Conservation (phyloP, 768 basidiomycete genomes). For the Coprinopsis cinerea region DNA sequence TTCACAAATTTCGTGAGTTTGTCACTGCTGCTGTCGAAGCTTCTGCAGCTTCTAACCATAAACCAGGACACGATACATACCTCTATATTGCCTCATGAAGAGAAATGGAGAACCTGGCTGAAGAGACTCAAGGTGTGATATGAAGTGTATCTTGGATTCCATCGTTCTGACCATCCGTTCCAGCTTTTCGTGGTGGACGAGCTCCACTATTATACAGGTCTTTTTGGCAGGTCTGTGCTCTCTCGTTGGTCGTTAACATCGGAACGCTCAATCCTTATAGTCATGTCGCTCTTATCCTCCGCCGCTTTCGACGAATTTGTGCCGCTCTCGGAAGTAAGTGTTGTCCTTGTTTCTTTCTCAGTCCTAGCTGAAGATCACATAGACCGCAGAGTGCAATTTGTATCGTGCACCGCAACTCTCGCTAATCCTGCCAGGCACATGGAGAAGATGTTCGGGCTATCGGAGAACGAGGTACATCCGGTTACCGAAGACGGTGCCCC, state of each 20-base stretch:
- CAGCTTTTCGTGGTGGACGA: slow-evolving; percentile 79
- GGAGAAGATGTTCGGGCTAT: slow-evolving; percentile 67
- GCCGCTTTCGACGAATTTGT: slow-evolving; percentile 71
- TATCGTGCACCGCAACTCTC: slow-evolving; percentile 89
- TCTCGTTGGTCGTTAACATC: not conserved
- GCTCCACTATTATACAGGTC: slow-evolving; percentile 77
- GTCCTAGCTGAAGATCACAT: too few relatives aligned
- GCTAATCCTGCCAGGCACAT: slow-evolving; percentile 72
- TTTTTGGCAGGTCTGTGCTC: slow-evolving; percentile 63
- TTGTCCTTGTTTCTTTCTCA: not conserved
- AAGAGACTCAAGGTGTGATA: slow-evolving; percentile 53
- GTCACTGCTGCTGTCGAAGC: not conserved
- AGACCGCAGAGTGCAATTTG: slow-evolving; percentile 58
- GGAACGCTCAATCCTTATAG: slow-evolving; percentile 27
- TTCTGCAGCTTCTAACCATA: not conserved
- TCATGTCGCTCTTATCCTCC: slow-evolving; percentile 75
- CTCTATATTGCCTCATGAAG: slow-evolving; percentile 80
- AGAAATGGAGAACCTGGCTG: slow-evolving; percentile 78
- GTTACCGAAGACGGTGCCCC: slow-evolving; percentile 81
- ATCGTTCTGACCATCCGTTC: not conserved
- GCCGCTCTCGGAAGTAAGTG: slow-evolving; percentile 69
- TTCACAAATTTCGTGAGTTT: slow-evolving; percentile 84
- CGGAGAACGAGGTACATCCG: slow-evolving; percentile 53
- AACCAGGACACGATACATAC: slow-evolving; percentile 78
- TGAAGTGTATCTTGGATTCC: not conserved